Conservation (phyloP, 1,284 basidiomycete genomes). For the Ganoderma sinense region DNA sequence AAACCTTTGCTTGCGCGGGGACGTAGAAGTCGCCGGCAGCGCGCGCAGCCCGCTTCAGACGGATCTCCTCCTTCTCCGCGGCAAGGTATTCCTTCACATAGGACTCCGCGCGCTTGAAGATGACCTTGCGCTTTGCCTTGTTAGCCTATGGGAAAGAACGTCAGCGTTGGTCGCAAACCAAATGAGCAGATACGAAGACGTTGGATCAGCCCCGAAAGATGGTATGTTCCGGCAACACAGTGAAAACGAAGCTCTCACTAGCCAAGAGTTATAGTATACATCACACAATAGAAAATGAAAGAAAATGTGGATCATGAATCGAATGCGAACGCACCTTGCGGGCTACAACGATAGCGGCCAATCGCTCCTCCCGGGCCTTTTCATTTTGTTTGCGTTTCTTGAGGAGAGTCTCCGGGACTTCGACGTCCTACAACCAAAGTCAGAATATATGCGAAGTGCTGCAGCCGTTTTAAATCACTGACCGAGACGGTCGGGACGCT, state of each 20-base stretch:
- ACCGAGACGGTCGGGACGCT: constrained; percentile 80
- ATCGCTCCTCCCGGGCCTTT: constrained; percentile 96
- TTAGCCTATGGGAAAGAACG: constrained; percentile 64
- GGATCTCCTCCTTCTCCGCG: constrained; percentile 97
- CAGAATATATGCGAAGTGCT: constrained; percentile 8
- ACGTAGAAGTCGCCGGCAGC: constrained; percentile 97
- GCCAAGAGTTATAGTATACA: constrained; percentile 85
- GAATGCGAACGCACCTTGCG: constrained; percentile 81
- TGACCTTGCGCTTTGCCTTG: constrained; percentile 93
- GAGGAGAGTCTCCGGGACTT: constrained; percentile 98
- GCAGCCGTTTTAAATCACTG: constrained; percentile 40
- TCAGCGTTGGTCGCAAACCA: constrained; percentile 38
- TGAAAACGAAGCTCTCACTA: constrained; percentile 60
- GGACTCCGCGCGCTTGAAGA: constrained; percentile 99
- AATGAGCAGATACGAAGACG: neutral
- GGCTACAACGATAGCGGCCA: constrained; percentile 85
- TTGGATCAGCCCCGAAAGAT: constrained; percentile 95
- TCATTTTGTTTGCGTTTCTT: constrained; percentile 99
- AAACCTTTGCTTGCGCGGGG: constrained; percentile 95
- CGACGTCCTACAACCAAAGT: constrained; percentile 66
- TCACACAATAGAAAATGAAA: constrained; percentile 58
- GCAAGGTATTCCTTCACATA: constrained; percentile 97
- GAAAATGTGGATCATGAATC: constrained; percentile 11
- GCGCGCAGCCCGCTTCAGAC: constrained; percentile 93
- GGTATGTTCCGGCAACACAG: constrained; percentile 90